Evolutionary conservation across 768 basidiomycete species (phyloP).

Genomic region (Auricularia sp.): DNA sequence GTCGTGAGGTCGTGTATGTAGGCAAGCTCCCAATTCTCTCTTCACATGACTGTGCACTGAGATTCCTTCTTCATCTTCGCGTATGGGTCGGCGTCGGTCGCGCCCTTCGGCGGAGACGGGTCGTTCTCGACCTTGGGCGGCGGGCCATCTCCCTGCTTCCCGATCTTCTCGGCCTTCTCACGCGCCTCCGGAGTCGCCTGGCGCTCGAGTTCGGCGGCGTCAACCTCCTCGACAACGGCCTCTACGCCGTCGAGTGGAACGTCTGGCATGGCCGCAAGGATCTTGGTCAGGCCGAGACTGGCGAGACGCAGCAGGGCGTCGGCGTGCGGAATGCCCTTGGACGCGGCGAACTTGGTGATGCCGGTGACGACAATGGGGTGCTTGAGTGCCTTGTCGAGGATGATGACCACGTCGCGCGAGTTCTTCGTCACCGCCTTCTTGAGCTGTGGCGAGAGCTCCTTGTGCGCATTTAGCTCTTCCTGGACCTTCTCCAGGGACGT

Average conservation of each 20-base stretch:
- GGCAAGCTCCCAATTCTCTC: neutral
- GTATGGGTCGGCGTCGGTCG: constrained; percentile 6
- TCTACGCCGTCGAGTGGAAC: constrained; percentile 5
- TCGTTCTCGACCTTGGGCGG: constrained; percentile 2
- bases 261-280: constrained; percentile 9
- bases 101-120: neutral
- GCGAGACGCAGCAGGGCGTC: constrained; percentile 11
- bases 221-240: constrained; percentile 8
- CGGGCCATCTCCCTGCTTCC: constrained; percentile 4
- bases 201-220: constrained; percentile 12
- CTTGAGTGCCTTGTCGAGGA: constrained; percentile 14
- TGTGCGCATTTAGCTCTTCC: constrained; percentile 4
- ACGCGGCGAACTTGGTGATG: constrained; percentile 11
- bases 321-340: constrained; percentile 12
- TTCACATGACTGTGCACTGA: constrained; percentile 7
- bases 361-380: constrained; percentile 14
- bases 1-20: neutral
- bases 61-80: constrained; percentile 9
- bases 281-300: constrained; percentile 10
- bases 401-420: constrained; percentile 11
- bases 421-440: constrained; percentile 8
- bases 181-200: constrained; percentile 6
- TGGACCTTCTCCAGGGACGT: constrained; percentile 10
- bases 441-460: constrained; percentile 1
- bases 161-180: constrained; percentile 6